Percentiles rank a stretch among this genome's conserved stretches.
These are phyloP conservation scores for Tricholoma hemisulphureum DNA, from an alignment of 768 basidiomycete genomes.

Conservation along the genomic window DNA sequence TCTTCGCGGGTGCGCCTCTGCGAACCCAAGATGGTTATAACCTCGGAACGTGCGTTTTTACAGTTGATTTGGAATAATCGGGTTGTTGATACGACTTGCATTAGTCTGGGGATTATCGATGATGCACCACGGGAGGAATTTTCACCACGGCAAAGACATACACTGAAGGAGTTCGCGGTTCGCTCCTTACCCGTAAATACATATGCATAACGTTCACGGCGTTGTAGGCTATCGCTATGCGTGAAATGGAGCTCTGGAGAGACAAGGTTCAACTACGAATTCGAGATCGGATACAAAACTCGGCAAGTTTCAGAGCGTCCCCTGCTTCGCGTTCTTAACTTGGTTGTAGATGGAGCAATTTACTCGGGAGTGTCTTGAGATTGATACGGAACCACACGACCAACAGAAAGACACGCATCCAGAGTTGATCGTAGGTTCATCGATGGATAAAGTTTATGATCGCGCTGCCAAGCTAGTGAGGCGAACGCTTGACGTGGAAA, in stretches of 20 bases:
- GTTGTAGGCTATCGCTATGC: conserved; percentile 76
- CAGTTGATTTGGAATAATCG: background rate
- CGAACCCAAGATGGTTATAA: conserved; percentile 89
- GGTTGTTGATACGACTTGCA: background rate
- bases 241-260: conserved; percentile 94
- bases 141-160: conserved; percentile 84
- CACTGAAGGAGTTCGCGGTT: conserved; percentile 89
- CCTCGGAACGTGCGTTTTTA: conserved; percentile 65
- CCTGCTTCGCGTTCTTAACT: background rate
- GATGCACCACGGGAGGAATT: conserved; percentile 82
- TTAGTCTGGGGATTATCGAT: conserved; percentile 79
- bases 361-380: conserved; percentile 90
- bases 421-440: conserved; percentile 37
- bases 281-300: conserved; percentile 87
- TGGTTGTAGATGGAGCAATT: conserved; percentile 84
- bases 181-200: conserved; percentile 24
- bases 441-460: conserved; percentile 88
- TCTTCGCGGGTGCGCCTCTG: conserved; percentile 90
- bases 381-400: conserved; percentile 58
- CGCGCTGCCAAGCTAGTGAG: conserved; percentile 88
- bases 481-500: conserved; percentile 88
- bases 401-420: conserved; percentile 38
- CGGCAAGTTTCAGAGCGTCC: conserved; percentile 44
- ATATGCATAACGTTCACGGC: background rate
- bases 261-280: conserved; percentile 93